Evolutionary conservation across 2,329 filamentous ascomycete species (phyloP).

Genomic region (Colletotrichum lupini): DNA sequence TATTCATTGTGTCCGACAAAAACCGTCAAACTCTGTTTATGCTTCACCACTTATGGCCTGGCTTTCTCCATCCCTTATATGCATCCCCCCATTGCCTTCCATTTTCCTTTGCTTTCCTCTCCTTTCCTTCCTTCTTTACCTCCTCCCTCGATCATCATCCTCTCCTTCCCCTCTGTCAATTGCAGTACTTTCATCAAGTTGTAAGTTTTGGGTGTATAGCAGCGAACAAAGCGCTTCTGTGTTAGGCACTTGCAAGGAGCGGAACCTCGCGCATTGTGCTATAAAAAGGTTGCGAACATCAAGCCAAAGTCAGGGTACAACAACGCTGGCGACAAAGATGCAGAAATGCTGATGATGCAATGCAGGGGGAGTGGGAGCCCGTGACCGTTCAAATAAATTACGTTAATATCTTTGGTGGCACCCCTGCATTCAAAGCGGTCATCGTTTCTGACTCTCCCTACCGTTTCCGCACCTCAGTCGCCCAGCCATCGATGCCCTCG

Average conservation of each 20-base stretch:
- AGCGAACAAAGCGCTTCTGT: neutral
- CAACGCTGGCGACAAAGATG: neutral
- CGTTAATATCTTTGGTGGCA: conserved; percentile 25
- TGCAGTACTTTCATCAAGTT: neutral
- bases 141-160: neutral
- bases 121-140: no score
- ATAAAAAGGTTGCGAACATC: conserved; percentile 4
- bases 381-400: conserved; percentile 25
- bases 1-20: neutral
- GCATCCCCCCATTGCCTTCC: no score
- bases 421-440: conserved; percentile 13
- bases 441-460: conserved; percentile 50
- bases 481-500: conserved; percentile 95
- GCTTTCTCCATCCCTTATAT: no score
- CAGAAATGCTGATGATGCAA: neutral
- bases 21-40: neutral
- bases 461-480: conserved; percentile 86
- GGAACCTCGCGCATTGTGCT: conserved; percentile 14
- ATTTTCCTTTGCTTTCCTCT: no score
- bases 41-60: neutral
- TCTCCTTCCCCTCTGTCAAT: neutral
- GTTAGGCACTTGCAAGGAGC: conserved; percentile 14
- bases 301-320: conserved; percentile 1
- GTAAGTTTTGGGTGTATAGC: neutral
- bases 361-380: conserved; percentile 3